These are phyloP conservation scores for Pythium monospermum DNA, from an alignment of 352 stramenopile genomes.

Conservation along the genomic window DNA sequence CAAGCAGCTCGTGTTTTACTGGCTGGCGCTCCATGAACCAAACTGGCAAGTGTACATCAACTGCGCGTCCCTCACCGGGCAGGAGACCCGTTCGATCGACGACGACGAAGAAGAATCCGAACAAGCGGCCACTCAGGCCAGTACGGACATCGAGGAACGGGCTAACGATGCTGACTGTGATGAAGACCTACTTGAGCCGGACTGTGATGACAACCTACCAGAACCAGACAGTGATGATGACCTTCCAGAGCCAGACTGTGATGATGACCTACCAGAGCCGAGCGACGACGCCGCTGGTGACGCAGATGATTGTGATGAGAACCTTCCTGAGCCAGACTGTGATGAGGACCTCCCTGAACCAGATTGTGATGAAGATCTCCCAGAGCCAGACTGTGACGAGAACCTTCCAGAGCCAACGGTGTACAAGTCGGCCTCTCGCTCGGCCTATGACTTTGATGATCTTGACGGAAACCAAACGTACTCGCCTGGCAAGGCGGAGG, in stretches of 20 bases:
- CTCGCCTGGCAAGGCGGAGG: conserved; percentile 4
- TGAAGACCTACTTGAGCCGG: conserved; percentile 7
- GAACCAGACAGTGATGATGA: conserved; percentile 21
- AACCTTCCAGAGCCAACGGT: not conserved
- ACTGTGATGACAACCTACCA: conserved; percentile 13
- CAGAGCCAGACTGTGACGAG: not conserved
- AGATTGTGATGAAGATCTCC: conserved; percentile 1
- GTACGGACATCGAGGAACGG: conserved; percentile 18
- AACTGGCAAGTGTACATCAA: conserved; percentile 33
- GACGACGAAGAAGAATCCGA: too few relatives aligned
- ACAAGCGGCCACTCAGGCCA: too few relatives aligned
- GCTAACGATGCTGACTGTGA: conserved; percentile 15
- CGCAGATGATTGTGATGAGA: too few relatives aligned
- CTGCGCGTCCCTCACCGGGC: conserved; percentile 22
- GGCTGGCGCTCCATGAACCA: conserved; percentile 26
- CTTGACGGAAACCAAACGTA: not conserved
- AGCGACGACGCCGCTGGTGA: too few relatives aligned
- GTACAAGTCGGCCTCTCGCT: too few relatives aligned
- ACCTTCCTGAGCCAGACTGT: conserved; percentile 5
- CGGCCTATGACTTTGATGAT: conserved; percentile 2
- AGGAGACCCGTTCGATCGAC: too few relatives aligned
- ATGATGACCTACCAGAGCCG: conserved; percentile 15
- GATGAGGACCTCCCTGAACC: too few relatives aligned
- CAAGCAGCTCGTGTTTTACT: conserved; percentile 22
- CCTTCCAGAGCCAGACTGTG: conserved; percentile 22